These are phyloP conservation scores for Phyllosticta citriasiana DNA, from an alignment of 2,329 filamentous ascomycete species.

Conservation along the genomic window DNA sequence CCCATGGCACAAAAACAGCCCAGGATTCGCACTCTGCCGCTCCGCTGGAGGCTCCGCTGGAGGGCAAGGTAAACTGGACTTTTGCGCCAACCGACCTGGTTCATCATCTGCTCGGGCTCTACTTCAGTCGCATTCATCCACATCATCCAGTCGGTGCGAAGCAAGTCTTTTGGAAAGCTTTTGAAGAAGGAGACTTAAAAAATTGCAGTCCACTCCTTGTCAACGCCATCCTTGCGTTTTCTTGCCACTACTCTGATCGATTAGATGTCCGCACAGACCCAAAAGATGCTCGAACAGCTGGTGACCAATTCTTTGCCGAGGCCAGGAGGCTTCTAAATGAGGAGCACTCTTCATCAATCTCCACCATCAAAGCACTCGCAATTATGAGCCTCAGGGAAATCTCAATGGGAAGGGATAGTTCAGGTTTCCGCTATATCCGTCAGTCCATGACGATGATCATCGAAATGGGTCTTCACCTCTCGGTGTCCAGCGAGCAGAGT, in stretches of 20 bases:
- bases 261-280: constrained; percentile 54
- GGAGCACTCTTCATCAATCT: constrained; percentile 50
- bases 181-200: constrained; percentile 47
- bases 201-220: constrained; percentile 60
- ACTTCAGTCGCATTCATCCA: constrained; percentile 64
- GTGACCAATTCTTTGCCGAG: constrained; percentile 67
- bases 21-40: background rate
- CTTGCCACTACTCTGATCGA: constrained; percentile 59
- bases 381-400: constrained; percentile 69
- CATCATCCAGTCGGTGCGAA: constrained; percentile 65
- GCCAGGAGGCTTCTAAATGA: constrained; percentile 50
- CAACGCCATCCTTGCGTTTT: constrained; percentile 55
- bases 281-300: constrained; percentile 53
- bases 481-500: background rate
- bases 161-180: constrained; percentile 60
- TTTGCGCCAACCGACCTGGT: constrained; percentile 37
- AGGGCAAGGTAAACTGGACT: constrained; percentile 40
- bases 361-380: constrained; percentile 64
- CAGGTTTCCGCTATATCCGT: constrained; percentile 63
- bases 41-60: background rate
- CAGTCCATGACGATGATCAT: constrained; percentile 63
- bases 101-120: constrained; percentile 53
- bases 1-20: background rate
- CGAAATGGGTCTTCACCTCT: constrained; percentile 58
- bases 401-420: constrained; percentile 54